Base-by-base conservation (phyloP, 176 grass and related monocot species). In the Carex pumila region DNA sequence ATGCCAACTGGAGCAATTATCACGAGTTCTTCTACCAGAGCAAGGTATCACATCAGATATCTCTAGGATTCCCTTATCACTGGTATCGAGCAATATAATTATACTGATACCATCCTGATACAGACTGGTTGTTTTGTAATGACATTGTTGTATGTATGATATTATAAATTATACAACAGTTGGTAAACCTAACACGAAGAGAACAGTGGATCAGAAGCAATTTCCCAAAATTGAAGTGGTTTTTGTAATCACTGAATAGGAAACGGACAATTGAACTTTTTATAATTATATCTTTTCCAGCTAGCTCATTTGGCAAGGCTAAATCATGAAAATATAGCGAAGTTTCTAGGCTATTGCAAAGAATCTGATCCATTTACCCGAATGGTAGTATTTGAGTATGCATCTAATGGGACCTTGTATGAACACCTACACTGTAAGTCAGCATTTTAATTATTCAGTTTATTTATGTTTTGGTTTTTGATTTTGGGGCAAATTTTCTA, bases 371-470 rank as follows among this genome's bases (percentile, higher is more conserved):
- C 93, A 6, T 99, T 94, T 84, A 93, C 89, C 14, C 89, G 96
- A 74, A 95, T 99, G 89, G 62, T 94, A 59, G 91, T 95, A 31
- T 95, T 99, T 79, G 96, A 95, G 79, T 99, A 99, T 31, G 93
- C 96, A 63, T 90, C 96, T 79, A 99, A 99, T 54, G 96, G 96
- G 0, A 99, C 96, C 34, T 77, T 99, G 31, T 95, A 89, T 45
- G 96, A 99, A 76, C 93, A 99, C 79, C 85, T 99, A 21, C 93
- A 99, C 39, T 95, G 96, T 99, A 89, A 87, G 91, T 30, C 56
- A 50, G 17, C 12, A 22, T 11, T 79, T 43, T 83, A 12, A 68
- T 15, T 53, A 62, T 65, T 80, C 76, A 79, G 56, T 54, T 58
- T 79, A 25, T 58, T 29, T 58, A 22, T 43, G 11, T 81, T 64